phyloP scores from a whole-genome alignment of 2,329 filamentous ascomycete genomes.

The Verticillium klebahnii region DNA sequence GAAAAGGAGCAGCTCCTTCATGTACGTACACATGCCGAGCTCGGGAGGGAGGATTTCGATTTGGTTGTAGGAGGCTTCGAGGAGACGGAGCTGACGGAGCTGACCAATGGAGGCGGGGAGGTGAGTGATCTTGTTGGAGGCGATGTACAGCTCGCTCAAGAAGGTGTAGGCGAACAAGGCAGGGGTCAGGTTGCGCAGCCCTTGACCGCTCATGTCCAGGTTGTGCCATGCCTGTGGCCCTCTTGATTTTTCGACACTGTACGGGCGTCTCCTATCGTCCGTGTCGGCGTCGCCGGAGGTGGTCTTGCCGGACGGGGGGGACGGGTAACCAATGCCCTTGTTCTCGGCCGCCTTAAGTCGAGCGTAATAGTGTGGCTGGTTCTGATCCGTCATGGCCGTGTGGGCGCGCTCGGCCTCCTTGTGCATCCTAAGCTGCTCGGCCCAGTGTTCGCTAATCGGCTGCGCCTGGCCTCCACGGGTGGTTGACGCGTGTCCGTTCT shows the following conservation, averaged over 20 bases:
- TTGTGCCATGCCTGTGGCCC: constrained; percentile 85
- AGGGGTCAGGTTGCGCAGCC: constrained; percentile 73
- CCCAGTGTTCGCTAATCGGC: constrained; percentile 69
- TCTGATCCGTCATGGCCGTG: constrained; percentile 65
- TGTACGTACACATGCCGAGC: constrained; percentile 92
- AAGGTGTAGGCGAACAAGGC: constrained; percentile 86
- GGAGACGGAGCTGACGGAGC: constrained; percentile 72
- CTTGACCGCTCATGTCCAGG: constrained; percentile 94
- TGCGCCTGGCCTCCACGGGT: constrained; percentile 46
- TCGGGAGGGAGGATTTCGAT: constrained; percentile 79
- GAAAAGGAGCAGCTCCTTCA: constrained; percentile 81
- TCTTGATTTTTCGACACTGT: constrained; percentile 61
- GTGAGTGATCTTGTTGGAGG: constrained; percentile 80
- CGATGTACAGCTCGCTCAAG: constrained; percentile 86
- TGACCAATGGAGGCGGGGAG: constrained; percentile 80
- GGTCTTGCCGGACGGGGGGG: constrained; percentile 42
- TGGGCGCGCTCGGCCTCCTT: constrained; percentile 71
- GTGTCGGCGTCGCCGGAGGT: constrained; percentile 47
- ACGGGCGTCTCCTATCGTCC: constrained; percentile 54
- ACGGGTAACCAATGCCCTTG: constrained; percentile 56
- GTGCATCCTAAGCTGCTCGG: constrained; percentile 76
- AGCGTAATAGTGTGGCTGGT: constrained; percentile 67
- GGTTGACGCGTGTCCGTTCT: constrained; percentile 51
- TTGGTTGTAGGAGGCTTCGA: constrained; percentile 88
- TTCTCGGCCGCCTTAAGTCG: constrained; percentile 67